Evolutionary conservation across 2,329 filamentous ascomycete genomes (phyloP), one percentile per base, ranked within the genome.

Genomic region (Aspergillus ustus): DNA sequence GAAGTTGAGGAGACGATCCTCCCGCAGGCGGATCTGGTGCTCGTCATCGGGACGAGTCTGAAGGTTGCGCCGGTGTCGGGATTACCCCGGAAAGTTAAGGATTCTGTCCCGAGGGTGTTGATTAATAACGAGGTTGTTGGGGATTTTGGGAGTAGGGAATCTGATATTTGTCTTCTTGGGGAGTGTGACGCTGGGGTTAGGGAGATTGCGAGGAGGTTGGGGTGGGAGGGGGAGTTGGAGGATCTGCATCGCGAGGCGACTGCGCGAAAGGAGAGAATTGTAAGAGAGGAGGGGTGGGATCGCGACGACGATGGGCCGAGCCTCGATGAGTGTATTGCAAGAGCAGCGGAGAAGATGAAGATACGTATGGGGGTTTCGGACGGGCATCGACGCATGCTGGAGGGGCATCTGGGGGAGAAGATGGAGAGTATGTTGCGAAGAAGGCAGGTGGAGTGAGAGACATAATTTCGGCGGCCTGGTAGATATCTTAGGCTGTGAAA

Each of bases 41-140:
- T 61, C 29, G 59, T 56, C 13, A 46, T 61, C 37, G 59, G 59
- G 46, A 61, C 52, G 13, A 94, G 91, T 66, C 77, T 96, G 63
- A 86, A 83, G 2, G 92, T 96, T 6, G 89, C 91, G 59, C 93
- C 93, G 0, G 96, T 96, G 70, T 91, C 92, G 1, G 84, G 84
- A 13, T 78, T 96, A 46, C 92, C 92, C 0, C 74, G 83, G n/a
- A 76, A 87, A 66, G 86, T 86, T 2, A 66, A 72, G 3, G 80
- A 85, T 2, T 80, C 79, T 0, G 84, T 85, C 7, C 92, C 92
- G 0, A 83, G 93, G 13, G 78, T 97, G 2, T 80, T 97, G 34
- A 89, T 97, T 73, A 97, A 97, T 75, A 83, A 87, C 75, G 91
- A 96, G 74, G 78, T 78, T 40, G 92, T 93, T 0, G 93, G 93